A percentile compares a stretch with the other conserved stretches of the same genome.
Conservation (phyloP, 768 basidiomycete species). For the Termitomyces sp. region DNA sequence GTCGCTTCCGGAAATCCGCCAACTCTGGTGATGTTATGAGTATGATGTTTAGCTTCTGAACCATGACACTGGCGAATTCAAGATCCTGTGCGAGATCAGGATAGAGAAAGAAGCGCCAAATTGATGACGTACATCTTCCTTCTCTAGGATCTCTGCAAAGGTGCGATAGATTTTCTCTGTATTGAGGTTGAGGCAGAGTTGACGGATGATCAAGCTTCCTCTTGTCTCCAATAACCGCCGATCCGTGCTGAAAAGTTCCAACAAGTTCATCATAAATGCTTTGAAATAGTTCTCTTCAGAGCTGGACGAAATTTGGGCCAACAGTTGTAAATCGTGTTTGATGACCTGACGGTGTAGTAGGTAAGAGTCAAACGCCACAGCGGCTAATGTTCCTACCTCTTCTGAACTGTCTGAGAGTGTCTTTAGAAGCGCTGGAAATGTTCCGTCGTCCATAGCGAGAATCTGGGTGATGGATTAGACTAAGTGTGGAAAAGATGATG, state of each 20-base stretch:
- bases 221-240: slow-evolving; percentile 82
- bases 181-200: slow-evolving; percentile 89
- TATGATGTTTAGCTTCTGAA: slow-evolving; percentile 96
- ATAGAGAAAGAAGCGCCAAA: not conserved
- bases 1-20: slow-evolving; percentile 86
- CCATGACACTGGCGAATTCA: slow-evolving; percentile 96
- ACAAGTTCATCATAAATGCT: slow-evolving; percentile 89
- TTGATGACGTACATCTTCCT: slow-evolving; percentile 73
- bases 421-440: slow-evolving; percentile 92
- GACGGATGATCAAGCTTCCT: slow-evolving; percentile 93
- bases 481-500: not conserved
- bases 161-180: slow-evolving; percentile 94
- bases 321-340: slow-evolving; percentile 90
- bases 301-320: slow-evolving; percentile 94
- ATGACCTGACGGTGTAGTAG: slow-evolving; percentile 57
- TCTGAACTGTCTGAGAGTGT: slow-evolving; percentile 95
- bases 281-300: slow-evolving; percentile 96
- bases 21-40: slow-evolving; percentile 94
- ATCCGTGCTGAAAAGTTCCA: slow-evolving; percentile 95
- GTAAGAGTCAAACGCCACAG: not conserved
- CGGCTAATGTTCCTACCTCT: slow-evolving; percentile 47
- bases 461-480: slow-evolving; percentile 47
- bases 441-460: slow-evolving; percentile 92
- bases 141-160: slow-evolving; percentile 95
- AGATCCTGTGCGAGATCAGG: slow-evolving; percentile 59